phyloP scores from a whole-genome alignment of 345 rosid genomes.

The Lepidium africanum region DNA sequence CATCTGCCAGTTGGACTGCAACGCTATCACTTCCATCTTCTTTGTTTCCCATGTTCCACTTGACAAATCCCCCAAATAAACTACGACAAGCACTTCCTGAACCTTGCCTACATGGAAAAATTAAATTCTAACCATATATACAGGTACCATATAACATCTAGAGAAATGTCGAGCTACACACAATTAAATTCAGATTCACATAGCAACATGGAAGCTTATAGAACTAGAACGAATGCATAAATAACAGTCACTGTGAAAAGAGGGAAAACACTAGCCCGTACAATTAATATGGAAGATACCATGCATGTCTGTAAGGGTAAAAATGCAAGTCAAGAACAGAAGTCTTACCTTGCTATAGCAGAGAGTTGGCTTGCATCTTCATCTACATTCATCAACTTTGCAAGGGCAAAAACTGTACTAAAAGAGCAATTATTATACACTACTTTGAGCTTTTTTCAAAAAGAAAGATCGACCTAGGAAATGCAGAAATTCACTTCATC shows the following conservation, averaged over 20 bases:
- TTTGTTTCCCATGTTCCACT: constrained; percentile 87
- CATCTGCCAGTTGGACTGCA: constrained; percentile 88
- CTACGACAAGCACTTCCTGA: constrained; percentile 99
- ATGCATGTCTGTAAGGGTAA: not conserved
- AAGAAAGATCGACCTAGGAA: not conserved
- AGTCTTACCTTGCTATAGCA: constrained; percentile 76
- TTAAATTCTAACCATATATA: not conserved
- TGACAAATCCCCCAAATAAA: constrained; percentile 89
- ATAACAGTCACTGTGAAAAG: not conserved
- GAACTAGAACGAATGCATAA: not conserved
- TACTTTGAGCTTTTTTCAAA: not conserved
- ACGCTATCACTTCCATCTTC: constrained; percentile 82
- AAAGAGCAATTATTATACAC: not conserved
- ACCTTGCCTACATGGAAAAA: constrained; percentile 63
- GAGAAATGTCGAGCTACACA: not conserved
- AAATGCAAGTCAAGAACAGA: not conserved
- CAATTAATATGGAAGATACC: not conserved
- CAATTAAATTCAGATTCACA: not conserved
- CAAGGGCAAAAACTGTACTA: constrained; percentile 67
- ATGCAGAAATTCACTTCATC: not conserved
- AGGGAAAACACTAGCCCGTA: not conserved
- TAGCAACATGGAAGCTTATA: not conserved
- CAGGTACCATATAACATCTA: not conserved
- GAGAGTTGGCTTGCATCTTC: constrained; percentile 86
- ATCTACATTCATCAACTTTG: constrained; percentile 80